Percentiles rank a stretch among this genome's conserved stretches.
phyloP scores from a whole-genome alignment of 352 stramenopile species.

The Globisporangium takayamanum region DNA sequence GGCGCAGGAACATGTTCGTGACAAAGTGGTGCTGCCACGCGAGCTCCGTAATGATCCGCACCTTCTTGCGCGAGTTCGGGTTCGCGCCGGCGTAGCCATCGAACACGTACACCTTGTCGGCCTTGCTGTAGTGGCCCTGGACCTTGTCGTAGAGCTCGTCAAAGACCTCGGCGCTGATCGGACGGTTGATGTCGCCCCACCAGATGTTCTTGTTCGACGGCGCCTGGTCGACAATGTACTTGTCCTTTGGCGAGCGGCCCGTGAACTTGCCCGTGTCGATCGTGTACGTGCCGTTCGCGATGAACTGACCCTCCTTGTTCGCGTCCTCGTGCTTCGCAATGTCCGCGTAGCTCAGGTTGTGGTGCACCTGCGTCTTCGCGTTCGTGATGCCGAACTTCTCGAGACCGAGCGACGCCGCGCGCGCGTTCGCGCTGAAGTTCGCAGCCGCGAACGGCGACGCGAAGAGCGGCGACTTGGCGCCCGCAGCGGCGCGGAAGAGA shows the following conservation, averaged over 20 bases:
- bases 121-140: constrained; percentile 88
- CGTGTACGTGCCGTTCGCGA: constrained; percentile 92
- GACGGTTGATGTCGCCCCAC: constrained; percentile 96
- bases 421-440: constrained; percentile 38
- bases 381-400: constrained; percentile 89
- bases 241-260: constrained; percentile 97
- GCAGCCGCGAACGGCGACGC: constrained; percentile 22
- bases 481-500: constrained; percentile 25
- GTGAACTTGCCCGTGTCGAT: constrained; percentile 99
- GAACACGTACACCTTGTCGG: constrained; percentile 95
- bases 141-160: constrained; percentile 94
- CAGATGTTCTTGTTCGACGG: constrained; percentile 93
- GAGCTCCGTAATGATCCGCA: constrained; percentile 97
- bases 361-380: constrained; percentile 88
- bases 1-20: constrained; percentile 95
- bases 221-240: constrained; percentile 95
- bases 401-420: constrained; percentile 52
- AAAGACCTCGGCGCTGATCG: constrained; percentile 91
- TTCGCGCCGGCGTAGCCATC: constrained; percentile 95
- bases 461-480: constrained; percentile 13
- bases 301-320: constrained; percentile 90
- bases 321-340: constrained; percentile 92
- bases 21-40: constrained; percentile 98
- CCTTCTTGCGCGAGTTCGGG: constrained; percentile 89
- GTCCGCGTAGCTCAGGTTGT: constrained; percentile 95